Base-by-base conservation (phyloP, 2,329 filamentous ascomycete genomes). In the Nemania sp. region DNA sequence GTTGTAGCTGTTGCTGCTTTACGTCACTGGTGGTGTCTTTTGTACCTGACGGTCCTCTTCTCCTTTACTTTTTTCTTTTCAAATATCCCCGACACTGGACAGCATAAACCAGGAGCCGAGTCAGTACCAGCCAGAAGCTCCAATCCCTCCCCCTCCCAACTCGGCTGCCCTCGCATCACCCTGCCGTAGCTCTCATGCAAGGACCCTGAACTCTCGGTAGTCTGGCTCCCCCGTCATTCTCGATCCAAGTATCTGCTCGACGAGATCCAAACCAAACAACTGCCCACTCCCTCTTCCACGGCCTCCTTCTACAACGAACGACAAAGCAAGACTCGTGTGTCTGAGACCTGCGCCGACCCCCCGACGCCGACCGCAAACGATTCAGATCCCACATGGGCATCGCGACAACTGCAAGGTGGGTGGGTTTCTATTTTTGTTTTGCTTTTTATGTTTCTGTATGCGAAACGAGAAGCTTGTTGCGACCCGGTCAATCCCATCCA, bases 261-360 rank as follows among this genome's bases (percentile, higher is more conserved):
- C n/a, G 34, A 59, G 25, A 49, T 10, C 7, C 34, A 13, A 7
- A 15, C 34, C 51, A 55, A 47, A 45, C 54, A 64, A 50, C 40
- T 42, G 29, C 18, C 51, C 54, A 56, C 43, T 57, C 59, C 12
- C 40, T 59, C 51, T 25, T 42, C 48, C 43, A 29, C 25, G 4
- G 3, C 25, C 25, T 29, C 25, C 25, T 29, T 29, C 25, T 39
- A 39, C 35, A 4, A 58, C 48, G n/a, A 42, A 47, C 51, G 15
- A n/a, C 60, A 49, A 54, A 48, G 40, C 54, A 25, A 63, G 54
- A 63, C 56, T 57, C 42, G 53, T 62, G 60, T 63, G 53, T 66
- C 61, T 62, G 43, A 66, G 61, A 66, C 53, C 37, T 47, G 55
- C 54, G 55, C 46, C 61, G 58, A 61, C 39, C 56, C 51, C 51